Percentiles rank a stretch among this genome's conserved stretches.
These are phyloP conservation scores for Vitis hybrid DNA, from an alignment of 177 flowering plant genomes.

Conservation along the genomic window DNA sequence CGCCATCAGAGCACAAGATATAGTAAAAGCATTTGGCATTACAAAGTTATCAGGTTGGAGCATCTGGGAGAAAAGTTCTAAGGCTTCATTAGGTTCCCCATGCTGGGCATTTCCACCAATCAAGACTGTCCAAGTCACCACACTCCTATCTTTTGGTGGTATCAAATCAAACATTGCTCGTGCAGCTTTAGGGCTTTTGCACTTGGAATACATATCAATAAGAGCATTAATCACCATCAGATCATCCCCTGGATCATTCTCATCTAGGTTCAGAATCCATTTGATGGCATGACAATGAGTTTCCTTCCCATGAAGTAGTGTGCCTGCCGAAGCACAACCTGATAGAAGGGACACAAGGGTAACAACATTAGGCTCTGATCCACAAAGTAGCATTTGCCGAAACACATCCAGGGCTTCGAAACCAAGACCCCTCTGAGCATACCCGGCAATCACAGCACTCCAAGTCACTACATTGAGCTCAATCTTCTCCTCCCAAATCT, in stretches of 20 bases:
- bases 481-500: slow-evolving; percentile 32
- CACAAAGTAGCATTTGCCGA: background rate
- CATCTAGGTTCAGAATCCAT: slow-evolving; percentile 20
- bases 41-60: slow-evolving; percentile 9
- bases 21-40: slow-evolving; percentile 42
- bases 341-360: slow-evolving; percentile 11
- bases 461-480: slow-evolving; percentile 30
- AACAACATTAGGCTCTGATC: slow-evolving; percentile 6
- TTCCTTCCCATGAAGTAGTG: slow-evolving; percentile 1
- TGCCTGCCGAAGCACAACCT: slow-evolving; percentile 8
- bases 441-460: slow-evolving; percentile 9
- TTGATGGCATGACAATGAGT: slow-evolving; percentile 17
- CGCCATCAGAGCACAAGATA: slow-evolving; percentile 47
- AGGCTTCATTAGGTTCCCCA: slow-evolving; percentile 45
- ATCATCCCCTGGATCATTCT: slow-evolving; percentile 30
- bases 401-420: slow-evolving; percentile 5
- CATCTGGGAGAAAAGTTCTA: slow-evolving; percentile 36
- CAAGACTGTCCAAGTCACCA: slow-evolving; percentile 54
- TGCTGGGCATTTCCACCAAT: slow-evolving; percentile 52
- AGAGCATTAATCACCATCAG: slow-evolving; percentile 44
- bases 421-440: slow-evolving; percentile 9
- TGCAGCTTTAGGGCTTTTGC: slow-evolving; percentile 23
- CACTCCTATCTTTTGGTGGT: slow-evolving; percentile 22
- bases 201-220: slow-evolving; percentile 51
- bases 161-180: slow-evolving; percentile 30